phyloP scores from a whole-genome alignment of 1,139 yeast species.

The Pichia sp. region DNA sequence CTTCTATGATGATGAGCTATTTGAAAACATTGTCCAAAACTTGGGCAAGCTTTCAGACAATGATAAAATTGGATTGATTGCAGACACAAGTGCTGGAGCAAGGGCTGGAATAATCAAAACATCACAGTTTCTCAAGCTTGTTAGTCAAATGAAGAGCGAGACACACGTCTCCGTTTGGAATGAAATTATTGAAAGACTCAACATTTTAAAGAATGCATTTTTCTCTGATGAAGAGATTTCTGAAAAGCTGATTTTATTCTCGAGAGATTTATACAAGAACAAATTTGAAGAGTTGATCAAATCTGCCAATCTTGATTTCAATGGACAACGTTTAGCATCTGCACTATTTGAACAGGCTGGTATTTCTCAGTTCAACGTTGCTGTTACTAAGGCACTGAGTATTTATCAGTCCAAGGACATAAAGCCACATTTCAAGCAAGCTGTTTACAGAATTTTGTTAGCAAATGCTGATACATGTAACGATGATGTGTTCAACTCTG shows the following conservation, averaged over 20 bases:
- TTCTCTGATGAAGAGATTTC: conserved; percentile 40
- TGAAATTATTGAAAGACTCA: conserved; percentile 47
- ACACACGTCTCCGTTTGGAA: conserved; percentile 61
- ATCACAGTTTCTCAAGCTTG: conserved; percentile 45
- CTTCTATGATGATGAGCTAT: conserved; percentile 50
- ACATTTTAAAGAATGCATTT: conserved; percentile 44
- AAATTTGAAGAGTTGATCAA: conserved; percentile 40
- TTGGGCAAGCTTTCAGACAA: conserved; percentile 43
- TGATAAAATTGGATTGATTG: conserved; percentile 64
- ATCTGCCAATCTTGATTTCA: conserved; percentile 31
- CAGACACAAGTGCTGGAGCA: conserved; percentile 60
- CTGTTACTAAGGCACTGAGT: conserved; percentile 43
- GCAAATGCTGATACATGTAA: conserved; percentile 38
- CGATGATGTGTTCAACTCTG: conserved; percentile 42
- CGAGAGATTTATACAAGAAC: conserved; percentile 38
- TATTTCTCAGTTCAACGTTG: conserved; percentile 43
- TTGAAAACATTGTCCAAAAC: conserved; percentile 43
- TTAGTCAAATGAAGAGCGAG: conserved; percentile 42
- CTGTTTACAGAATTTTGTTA: conserved; percentile 51
- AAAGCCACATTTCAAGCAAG: conserved; percentile 54
- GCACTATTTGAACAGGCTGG: conserved; percentile 52
- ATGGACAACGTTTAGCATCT: conserved; percentile 49
- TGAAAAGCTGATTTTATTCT: conserved; percentile 40
- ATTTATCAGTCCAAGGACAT: conserved; percentile 38
- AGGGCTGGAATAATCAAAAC: conserved; percentile 55